These are phyloP conservation scores for Microbotryum lychnidis-dioicae DNA, from an alignment of 1,284 basidiomycete species.

Conservation along the genomic window DNA sequence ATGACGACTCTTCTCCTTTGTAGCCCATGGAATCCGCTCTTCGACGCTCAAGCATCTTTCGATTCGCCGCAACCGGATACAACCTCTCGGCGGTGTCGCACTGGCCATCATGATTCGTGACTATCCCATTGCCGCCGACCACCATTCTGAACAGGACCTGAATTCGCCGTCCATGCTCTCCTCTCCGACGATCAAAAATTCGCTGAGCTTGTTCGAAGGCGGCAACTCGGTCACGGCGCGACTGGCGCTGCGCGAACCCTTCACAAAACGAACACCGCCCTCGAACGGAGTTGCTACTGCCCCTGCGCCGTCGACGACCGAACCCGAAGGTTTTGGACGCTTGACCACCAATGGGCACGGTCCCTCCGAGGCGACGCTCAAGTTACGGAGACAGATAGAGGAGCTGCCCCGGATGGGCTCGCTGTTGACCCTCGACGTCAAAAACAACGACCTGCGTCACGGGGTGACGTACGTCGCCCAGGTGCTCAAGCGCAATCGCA, in stretches of 20 bases:
- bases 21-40: slow-evolving; percentile 69
- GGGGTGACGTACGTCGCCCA: slow-evolving; percentile 87
- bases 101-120: slow-evolving; percentile 92
- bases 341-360: slow-evolving; percentile 31
- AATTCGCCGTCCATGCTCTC: slow-evolving; percentile 37
- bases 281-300: background rate
- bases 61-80: slow-evolving; percentile 74
- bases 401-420: slow-evolving; percentile 73
- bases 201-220: slow-evolving; percentile 1
- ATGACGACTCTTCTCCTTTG: background rate
- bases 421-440: slow-evolving; percentile 79
- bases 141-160: slow-evolving; percentile 29
- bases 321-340: background rate
- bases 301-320: background rate
- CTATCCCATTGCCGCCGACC: slow-evolving; percentile 46
- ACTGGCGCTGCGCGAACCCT: slow-evolving; percentile 10
- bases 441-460: slow-evolving; percentile 75
- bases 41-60: slow-evolving; percentile 80
- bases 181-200: background rate
- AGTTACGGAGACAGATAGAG: slow-evolving; percentile 48
- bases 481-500: slow-evolving; percentile 90
- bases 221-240: slow-evolving; percentile 29
- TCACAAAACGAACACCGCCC: background rate
- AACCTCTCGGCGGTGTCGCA: slow-evolving; percentile 70
- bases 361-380: slow-evolving; percentile 37